These are phyloP conservation scores for Hypoxylon sp. DNA, from an alignment of 2,329 filamentous ascomycete genomes.

Conservation along the genomic window DNA sequence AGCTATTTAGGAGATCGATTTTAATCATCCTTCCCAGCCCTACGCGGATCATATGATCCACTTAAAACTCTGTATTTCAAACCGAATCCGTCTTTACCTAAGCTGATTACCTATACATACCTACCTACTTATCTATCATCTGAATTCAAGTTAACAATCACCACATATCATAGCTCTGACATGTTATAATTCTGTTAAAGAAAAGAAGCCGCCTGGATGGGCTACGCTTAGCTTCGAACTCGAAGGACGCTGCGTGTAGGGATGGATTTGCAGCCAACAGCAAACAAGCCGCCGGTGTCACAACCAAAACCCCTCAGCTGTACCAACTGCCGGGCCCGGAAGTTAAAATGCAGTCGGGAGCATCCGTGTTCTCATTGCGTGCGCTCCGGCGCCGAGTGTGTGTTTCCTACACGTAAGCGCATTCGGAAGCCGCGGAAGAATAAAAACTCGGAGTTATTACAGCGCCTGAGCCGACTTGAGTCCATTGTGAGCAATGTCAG, in stretches of 20 bases:
- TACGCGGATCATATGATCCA: conserved; percentile 13
- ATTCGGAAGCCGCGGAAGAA: conserved; percentile 59
- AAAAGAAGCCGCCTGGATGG: background rate
- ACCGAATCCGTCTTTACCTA: conserved; percentile 5
- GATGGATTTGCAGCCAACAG: conserved; percentile 22
- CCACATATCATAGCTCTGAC: background rate
- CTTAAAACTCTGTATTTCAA: conserved; percentile 4
- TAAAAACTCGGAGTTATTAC: conserved; percentile 61
- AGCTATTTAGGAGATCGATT: conserved; percentile 3
- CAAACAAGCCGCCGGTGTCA: conserved; percentile 9
- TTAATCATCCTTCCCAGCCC: conserved; percentile 9
- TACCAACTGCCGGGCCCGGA: conserved; percentile 73
- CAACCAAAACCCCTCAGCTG: conserved; percentile 64
- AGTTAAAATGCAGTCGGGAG: conserved; percentile 72
- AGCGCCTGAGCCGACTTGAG: conserved; percentile 62
- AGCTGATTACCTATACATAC: background rate
- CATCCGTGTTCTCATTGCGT: conserved; percentile 70
- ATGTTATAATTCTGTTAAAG: background rate
- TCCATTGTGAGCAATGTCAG: conserved; percentile 62
- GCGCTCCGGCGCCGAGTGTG: conserved; percentile 63
- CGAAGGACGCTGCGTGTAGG: background rate
- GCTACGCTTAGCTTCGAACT: background rate
- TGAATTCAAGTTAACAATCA: background rate
- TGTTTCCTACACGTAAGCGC: conserved; percentile 62
- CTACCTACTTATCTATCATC: background rate